phyloP scores from a whole-genome alignment of 129 eudicot species.

The Dittrichia graveolens region DNA sequence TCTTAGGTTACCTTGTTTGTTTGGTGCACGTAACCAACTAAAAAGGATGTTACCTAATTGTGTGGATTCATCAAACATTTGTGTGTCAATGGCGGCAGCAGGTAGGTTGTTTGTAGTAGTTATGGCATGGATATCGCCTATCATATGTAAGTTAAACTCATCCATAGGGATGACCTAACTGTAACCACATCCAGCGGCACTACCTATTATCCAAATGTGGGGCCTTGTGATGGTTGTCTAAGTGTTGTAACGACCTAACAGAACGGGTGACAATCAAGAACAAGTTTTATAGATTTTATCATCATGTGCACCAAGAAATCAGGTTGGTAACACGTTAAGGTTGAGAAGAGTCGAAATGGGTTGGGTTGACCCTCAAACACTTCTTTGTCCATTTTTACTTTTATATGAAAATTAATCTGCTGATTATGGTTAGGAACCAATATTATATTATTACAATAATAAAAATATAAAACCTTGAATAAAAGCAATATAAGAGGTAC shows the following conservation, averaged over 20 bases:
- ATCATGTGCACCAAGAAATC: too few relatives aligned
- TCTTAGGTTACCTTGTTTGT: slow-evolving; percentile 65
- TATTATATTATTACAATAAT: too few relatives aligned
- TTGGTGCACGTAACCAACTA: slow-evolving; percentile 76
- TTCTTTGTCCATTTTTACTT: too few relatives aligned
- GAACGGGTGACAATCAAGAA: slow-evolving; percentile 22
- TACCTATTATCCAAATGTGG: slow-evolving; percentile 97
- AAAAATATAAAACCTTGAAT: too few relatives aligned
- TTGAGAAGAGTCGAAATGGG: too few relatives aligned
- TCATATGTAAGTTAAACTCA: slow-evolving; percentile 92
- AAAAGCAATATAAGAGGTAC: too few relatives aligned
- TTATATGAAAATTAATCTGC: too few relatives aligned
- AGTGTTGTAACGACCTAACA: slow-evolving; percentile 87
- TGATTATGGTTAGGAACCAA: too few relatives aligned
- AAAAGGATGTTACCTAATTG: slow-evolving; percentile 77
- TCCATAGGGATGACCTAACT: slow-evolving; percentile 99
- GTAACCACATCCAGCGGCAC: slow-evolving; percentile 99
- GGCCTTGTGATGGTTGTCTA: slow-evolving; percentile 98
- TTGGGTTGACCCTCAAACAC: too few relatives aligned
- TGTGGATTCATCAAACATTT: slow-evolving; percentile 82
- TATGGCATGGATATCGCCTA: slow-evolving; percentile 96
- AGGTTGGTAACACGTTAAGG: too few relatives aligned
- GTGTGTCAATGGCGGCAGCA: slow-evolving; percentile 85
- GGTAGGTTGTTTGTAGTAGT: slow-evolving; percentile 95
- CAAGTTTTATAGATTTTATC: too few relatives aligned